Conservation (phyloP, 2,329 filamentous ascomycete species). For the Diaporthe citri region DNA sequence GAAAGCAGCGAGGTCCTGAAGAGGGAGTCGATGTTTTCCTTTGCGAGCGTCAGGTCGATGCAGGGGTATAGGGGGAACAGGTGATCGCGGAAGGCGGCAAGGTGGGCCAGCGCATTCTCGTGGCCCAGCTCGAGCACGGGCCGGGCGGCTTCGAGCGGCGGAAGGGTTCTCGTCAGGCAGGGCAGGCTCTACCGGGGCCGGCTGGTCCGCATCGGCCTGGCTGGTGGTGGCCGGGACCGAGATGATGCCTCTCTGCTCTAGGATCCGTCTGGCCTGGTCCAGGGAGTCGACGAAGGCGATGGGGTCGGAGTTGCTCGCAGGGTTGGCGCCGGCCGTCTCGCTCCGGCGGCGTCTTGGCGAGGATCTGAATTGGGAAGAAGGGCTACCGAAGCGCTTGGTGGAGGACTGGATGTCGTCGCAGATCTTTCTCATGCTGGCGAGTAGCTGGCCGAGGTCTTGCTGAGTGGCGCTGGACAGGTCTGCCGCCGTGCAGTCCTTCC, state of each 20-base stretch:
- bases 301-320: not conserved
- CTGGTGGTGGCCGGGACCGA: not conserved
- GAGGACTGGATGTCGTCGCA: conserved; percentile 21
- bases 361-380: not conserved
- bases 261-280: conserved; percentile 16
- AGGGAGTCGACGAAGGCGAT: conserved; percentile 17
- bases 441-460: conserved; percentile 20
- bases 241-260: conserved; percentile 12
- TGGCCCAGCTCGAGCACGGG: conserved; percentile 11
- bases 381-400: conserved; percentile 5
- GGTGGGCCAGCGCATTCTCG: conserved; percentile 9
- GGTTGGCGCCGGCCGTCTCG: not conserved
- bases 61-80: conserved; percentile 12
- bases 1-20: conserved; percentile 18
- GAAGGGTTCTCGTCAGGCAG: not conserved
- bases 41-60: not conserved
- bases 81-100: conserved; percentile 12
- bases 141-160: conserved; percentile 10
- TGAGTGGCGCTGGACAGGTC: conserved; percentile 8
- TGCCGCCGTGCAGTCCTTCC: conserved; percentile 2
- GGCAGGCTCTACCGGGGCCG: not conserved
- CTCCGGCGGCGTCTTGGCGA: conserved; percentile 1
- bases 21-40: conserved; percentile 10
- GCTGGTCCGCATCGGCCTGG: not conserved
- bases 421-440: conserved; percentile 21